Conservation (phyloP, 2,329 filamentous ascomycete species). For the Daldinia sp. region DNA sequence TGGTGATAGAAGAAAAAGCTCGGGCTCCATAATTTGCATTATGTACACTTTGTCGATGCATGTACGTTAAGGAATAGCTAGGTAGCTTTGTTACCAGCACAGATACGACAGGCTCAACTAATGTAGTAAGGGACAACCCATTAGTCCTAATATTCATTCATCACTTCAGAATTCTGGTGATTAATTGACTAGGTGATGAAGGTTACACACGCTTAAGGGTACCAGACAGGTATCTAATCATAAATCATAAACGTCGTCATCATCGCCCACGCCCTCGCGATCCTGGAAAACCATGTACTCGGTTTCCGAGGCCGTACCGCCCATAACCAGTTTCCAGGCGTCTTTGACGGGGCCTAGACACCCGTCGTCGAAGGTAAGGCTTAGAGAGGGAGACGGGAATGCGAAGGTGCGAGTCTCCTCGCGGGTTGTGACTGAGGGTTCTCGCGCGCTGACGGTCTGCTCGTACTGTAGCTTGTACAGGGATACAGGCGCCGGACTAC, state of each 20-base stretch:
- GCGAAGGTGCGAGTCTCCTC: constrained; percentile 59
- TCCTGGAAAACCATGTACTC: constrained; percentile 85
- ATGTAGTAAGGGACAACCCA: not conserved
- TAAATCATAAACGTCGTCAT: constrained; percentile 66
- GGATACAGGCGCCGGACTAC: constrained; percentile 48
- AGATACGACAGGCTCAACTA: constrained; percentile 1
- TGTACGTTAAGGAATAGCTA: not conserved
- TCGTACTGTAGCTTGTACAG: constrained; percentile 69
- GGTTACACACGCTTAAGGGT: not conserved
- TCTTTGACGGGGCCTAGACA: constrained; percentile 74
- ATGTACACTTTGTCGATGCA: not conserved
- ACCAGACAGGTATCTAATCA: constrained; percentile 50
- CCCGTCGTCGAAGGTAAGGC: constrained; percentile 80
- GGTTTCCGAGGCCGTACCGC: constrained; percentile 60
- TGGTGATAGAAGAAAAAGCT: not conserved
- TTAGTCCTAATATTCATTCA: not conserved
- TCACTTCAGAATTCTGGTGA: not conserved
- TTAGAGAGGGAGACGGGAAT: constrained; percentile 70
- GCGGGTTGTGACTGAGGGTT: constrained; percentile 50
- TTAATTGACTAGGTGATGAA: not conserved
- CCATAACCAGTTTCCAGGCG: constrained; percentile 76
- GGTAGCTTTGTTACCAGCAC: not conserved
- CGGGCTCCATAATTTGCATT: not conserved
- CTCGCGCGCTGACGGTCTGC: constrained; percentile 55
- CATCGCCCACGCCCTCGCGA: constrained; percentile 70